Evolutionary conservation across 495 filamentous ascomycete species (phyloP).

Genomic region (Neurospora sp.): DNA sequence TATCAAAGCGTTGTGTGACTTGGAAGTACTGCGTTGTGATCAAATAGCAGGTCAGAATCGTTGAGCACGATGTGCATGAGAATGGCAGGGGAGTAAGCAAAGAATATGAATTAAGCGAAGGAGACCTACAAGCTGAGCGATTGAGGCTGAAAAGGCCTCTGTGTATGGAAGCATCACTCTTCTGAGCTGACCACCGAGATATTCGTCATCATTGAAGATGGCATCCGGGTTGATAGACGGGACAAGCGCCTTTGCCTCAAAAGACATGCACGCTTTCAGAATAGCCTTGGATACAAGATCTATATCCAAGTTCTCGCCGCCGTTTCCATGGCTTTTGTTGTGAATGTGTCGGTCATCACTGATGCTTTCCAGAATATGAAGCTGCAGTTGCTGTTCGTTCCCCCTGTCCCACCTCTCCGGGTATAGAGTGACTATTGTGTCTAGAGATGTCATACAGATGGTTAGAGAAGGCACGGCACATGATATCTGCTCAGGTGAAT

Average conservation of each 20-base stretch:
- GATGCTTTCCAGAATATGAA: constrained; percentile 1
- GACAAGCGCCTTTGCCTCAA: constrained; percentile 3
- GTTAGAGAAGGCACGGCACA: not conserved
- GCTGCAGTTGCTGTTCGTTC: not conserved
- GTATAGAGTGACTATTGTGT: constrained; percentile 5
- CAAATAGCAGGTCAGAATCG: not conserved
- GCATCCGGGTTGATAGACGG: not conserved
- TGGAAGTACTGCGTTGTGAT: constrained; percentile 1
- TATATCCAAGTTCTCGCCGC: not conserved
- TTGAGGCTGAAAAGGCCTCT: constrained; percentile 2
- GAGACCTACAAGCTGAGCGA: constrained; percentile 2
- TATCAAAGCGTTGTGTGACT: constrained; percentile 3
- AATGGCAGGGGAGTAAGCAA: not conserved
- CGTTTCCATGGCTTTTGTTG: not conserved
- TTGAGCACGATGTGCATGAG: not conserved
- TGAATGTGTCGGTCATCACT: constrained; percentile 1
- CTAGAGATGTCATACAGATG: not conserved
- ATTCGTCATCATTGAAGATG: not conserved
- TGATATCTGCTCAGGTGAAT: not conserved
- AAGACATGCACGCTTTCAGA: not conserved
- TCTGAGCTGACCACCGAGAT: not conserved
- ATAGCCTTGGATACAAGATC: not conserved
- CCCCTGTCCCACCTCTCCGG: not conserved
- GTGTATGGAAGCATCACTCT: not conserved
- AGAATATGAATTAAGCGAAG: not conserved